A percentile compares a stretch with the other conserved stretches of the same genome.
Conservation (phyloP, 345 rosid species). For the Eucalyptus shirleyi region DNA sequence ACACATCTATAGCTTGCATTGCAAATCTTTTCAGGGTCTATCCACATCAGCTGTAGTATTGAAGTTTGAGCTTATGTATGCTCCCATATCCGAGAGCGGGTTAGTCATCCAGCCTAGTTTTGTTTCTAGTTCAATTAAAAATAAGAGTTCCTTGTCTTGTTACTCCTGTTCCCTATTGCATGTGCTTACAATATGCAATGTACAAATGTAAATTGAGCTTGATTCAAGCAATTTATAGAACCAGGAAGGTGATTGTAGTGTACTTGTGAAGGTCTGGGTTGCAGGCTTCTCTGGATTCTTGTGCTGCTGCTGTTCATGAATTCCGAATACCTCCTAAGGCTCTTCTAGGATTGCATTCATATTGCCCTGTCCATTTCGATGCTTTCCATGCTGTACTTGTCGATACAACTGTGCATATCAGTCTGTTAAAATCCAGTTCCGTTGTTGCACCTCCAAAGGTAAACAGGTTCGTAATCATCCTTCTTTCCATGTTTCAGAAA, state of each 20-base stretch:
- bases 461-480: constrained; percentile 47
- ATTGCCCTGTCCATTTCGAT: constrained; percentile 91
- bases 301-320: constrained; percentile 68
- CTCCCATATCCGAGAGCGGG: constrained; percentile 46
- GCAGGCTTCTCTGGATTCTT: constrained; percentile 37
- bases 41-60: constrained; percentile 67
- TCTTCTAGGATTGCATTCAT: constrained; percentile 85
- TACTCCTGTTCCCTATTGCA: not conserved
- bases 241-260: not conserved
- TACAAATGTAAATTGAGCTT: not conserved
- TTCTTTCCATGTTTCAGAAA: not conserved
- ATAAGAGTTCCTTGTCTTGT: not conserved
- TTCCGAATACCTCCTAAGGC: constrained; percentile 91
- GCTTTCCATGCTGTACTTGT: constrained; percentile 72
- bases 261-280: constrained; percentile 35
- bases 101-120: constrained; percentile 9
- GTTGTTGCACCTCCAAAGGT: constrained; percentile 16
- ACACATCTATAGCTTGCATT: not conserved
- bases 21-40: constrained; percentile 31
- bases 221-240: not conserved
- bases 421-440: constrained; percentile 53
- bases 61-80: constrained; percentile 90
- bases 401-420: constrained; percentile 69
- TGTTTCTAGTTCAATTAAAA: not conserved
- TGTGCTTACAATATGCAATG: not conserved